Evolutionary conservation across 768 basidiomycete species (phyloP).

Genomic region (Agrocybe praecox): DNA sequence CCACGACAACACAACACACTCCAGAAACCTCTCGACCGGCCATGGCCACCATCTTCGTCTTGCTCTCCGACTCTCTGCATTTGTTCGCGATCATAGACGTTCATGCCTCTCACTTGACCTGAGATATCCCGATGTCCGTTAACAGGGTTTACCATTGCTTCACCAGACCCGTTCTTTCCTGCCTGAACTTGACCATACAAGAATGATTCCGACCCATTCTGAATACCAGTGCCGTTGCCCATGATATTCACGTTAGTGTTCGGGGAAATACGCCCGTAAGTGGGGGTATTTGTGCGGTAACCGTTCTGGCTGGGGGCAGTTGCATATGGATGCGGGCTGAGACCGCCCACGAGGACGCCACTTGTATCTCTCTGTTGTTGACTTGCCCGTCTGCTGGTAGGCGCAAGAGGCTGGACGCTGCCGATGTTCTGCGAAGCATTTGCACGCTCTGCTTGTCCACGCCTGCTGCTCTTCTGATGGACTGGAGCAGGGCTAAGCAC

Average conservation of each 20-base stretch:
- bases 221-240: conserved; percentile 42
- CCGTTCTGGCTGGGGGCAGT: conserved; percentile 59
- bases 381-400: conserved; percentile 68
- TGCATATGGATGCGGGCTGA: conserved; percentile 75
- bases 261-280: conserved; percentile 63
- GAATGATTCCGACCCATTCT: conserved; percentile 69
- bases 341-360: conserved; percentile 37
- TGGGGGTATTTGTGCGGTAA: conserved; percentile 46
- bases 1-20: conserved; percentile 70
- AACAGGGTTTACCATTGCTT: conserved; percentile 47
- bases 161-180: conserved; percentile 54
- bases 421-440: conserved; percentile 55
- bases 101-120: conserved; percentile 53
- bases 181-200: conserved; percentile 57
- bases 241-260: conserved; percentile 38
- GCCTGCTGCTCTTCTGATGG: conserved; percentile 60
- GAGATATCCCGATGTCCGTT: conserved; percentile 35
- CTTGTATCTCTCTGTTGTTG: conserved; percentile 56
- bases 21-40: conserved; percentile 64
- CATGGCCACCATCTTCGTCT: conserved; percentile 67
- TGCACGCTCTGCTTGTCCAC: conserved; percentile 52
- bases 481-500: conserved; percentile 68
- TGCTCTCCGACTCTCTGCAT: conserved; percentile 60
- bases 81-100: conserved; percentile 67
- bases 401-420: conserved; percentile 69